These are phyloP conservation scores for Paraphoma chrysanthemicola DNA, from an alignment of 2,329 filamentous ascomycete species.

Conservation along the genomic window DNA sequence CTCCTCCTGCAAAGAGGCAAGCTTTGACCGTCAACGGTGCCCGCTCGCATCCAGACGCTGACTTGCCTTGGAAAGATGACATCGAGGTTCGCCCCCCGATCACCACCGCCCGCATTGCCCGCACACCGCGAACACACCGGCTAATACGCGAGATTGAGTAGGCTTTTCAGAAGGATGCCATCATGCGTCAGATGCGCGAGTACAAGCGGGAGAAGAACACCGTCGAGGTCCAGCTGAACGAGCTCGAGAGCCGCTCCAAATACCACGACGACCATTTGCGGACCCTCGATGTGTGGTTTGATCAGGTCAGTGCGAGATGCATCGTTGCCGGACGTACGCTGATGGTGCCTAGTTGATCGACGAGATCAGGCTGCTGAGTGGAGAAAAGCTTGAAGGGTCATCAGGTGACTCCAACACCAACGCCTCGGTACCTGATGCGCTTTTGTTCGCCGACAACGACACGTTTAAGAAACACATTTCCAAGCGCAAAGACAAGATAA, in stretches of 20 bases:
- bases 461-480: constrained; percentile 81
- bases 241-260: constrained; percentile 76
- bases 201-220: constrained; percentile 90
- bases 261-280: constrained; percentile 94
- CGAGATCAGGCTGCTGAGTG: constrained; percentile 54
- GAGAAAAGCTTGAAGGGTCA: constrained; percentile 39
- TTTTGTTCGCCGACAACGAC: constrained; percentile 63
- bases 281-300: constrained; percentile 90
- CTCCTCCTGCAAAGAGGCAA: constrained; percentile 90
- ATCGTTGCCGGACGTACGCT: constrained; percentile 24
- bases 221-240: constrained; percentile 80
- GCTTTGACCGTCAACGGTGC: constrained; percentile 76
- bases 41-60: constrained; percentile 69
- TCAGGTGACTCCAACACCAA: constrained; percentile 32
- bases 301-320: constrained; percentile 70
- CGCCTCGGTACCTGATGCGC: constrained; percentile 57
- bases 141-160: constrained; percentile 52
- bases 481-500: constrained; percentile 77
- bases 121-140: constrained; percentile 34
- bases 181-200: constrained; percentile 96
- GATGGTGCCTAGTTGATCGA: constrained; percentile 53
- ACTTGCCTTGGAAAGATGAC: constrained; percentile 74
- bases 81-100: constrained; percentile 70
- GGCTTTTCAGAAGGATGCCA: constrained; percentile 95
- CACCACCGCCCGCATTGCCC: constrained; percentile 22